These are phyloP conservation scores for Nakaseomyces delphensis DNA, from an alignment of 1,139 yeast genomes.

Conservation along the genomic window DNA sequence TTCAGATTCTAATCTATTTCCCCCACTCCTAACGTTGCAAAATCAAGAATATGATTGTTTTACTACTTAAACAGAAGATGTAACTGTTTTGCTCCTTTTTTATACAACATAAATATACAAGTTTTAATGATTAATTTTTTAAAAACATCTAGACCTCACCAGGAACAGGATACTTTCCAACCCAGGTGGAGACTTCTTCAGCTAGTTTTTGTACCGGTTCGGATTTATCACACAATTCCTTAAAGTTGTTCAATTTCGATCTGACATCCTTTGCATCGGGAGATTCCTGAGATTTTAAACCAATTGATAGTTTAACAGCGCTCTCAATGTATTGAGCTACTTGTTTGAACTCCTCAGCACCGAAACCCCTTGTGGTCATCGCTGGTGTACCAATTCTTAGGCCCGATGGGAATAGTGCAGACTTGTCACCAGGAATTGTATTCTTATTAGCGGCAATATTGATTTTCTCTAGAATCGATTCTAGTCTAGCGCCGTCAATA, in stretches of 20 bases:
- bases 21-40: too few species aligned
- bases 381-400: constrained; percentile 97
- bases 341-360: constrained; percentile 63
- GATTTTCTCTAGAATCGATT: constrained; percentile 78
- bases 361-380: constrained; percentile 94
- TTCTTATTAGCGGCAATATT: constrained; percentile 94
- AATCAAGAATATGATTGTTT: too few species aligned
- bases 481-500: constrained; percentile 94
- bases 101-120: neutral
- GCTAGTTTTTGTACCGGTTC: constrained; percentile 51
- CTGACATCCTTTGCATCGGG: constrained; percentile 47
- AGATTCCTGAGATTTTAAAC: constrained; percentile 45
- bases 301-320: constrained; percentile 62
- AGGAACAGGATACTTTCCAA: constrained; percentile 64
- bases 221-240: constrained; percentile 51
- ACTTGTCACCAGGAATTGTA: constrained; percentile 92
- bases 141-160: constrained; percentile 43
- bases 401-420: constrained; percentile 93
- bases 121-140: constrained; percentile 7
- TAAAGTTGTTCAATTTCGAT: constrained; percentile 57
- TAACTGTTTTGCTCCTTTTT: neutral
- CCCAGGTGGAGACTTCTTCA: constrained; percentile 59
- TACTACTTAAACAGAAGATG: too few species aligned
- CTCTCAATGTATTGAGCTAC: constrained; percentile 71
- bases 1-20: too few species aligned